Percentiles rank a stretch among this genome's conserved stretches.
phyloP scores from a whole-genome alignment of 1,284 basidiomycete genomes.

The Ceratobasidium sp. region DNA sequence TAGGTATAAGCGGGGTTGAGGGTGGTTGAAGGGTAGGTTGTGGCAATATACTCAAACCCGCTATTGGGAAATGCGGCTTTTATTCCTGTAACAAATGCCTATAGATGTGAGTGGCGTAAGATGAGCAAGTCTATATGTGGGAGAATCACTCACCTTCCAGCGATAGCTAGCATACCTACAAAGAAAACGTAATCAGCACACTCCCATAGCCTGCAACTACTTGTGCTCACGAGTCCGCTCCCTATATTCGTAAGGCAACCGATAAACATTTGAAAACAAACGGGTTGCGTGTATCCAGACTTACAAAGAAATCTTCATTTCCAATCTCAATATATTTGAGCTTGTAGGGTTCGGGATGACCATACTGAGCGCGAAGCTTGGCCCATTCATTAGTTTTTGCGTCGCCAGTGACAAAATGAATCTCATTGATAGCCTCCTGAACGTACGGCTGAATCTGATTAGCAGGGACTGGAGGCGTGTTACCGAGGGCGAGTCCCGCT shows the following conservation, averaged over 20 bases:
- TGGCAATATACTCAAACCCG: slow-evolving; percentile 53
- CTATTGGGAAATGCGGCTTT: slow-evolving; percentile 62
- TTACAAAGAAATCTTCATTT: slow-evolving; percentile 43
- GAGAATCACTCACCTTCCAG: slow-evolving; percentile 52
- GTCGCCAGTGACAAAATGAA: slow-evolving; percentile 49
- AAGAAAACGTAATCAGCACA: not conserved
- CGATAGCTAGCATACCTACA: slow-evolving; percentile 53
- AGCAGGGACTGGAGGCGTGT: slow-evolving; percentile 55
- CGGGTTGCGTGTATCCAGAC: no score
- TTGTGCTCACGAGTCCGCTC: slow-evolving; percentile 21
- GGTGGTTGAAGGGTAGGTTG: slow-evolving; percentile 48
- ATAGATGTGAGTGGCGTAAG: not conserved
- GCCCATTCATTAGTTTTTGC: slow-evolving; percentile 54
- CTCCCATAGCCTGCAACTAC: not conserved
- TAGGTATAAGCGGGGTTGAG: slow-evolving; percentile 50
- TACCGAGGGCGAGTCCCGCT: slow-evolving; percentile 62
- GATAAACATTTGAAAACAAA: not conserved
- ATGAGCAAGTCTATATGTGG: not conserved
- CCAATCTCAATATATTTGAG: slow-evolving; percentile 66
- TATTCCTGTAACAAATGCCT: slow-evolving; percentile 60
- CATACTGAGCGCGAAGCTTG: slow-evolving; percentile 65
- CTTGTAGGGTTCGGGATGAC: slow-evolving; percentile 65
- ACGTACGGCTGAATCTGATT: slow-evolving; percentile 66
- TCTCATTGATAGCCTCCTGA: slow-evolving; percentile 70
- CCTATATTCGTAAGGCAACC: slow-evolving; percentile 43